Conservation (phyloP, 2,329 filamentous ascomycete genomes). For the Penicillium digitatum region DNA sequence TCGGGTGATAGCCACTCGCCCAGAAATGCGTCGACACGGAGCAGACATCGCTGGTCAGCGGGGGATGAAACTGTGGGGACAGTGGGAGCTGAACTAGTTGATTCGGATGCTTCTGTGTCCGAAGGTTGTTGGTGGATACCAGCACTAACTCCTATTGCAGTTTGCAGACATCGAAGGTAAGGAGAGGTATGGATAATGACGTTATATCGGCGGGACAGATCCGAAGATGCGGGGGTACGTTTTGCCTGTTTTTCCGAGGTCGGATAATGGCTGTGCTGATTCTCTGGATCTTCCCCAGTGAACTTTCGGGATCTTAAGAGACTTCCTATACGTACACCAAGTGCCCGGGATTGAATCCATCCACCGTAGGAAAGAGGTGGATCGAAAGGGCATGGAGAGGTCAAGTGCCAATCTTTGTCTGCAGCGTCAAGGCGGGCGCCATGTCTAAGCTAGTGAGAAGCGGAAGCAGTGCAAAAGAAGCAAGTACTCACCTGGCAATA, state of each 20-base stretch:
- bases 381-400: constrained; percentile 90
- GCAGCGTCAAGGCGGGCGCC: constrained; percentile 90
- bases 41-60: constrained; percentile 27
- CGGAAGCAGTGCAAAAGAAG: neutral
- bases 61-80: neutral
- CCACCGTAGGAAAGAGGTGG: constrained; percentile 92
- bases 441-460: constrained; percentile 61
- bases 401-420: constrained; percentile 91
- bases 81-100: neutral
- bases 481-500: constrained; percentile 38
- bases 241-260: constrained; percentile 9
- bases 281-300: constrained; percentile 10
- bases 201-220: constrained; percentile 42
- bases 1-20: constrained; percentile 93
- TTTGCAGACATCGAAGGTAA: constrained; percentile 88
- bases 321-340: constrained; percentile 78
- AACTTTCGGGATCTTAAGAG: constrained; percentile 55
- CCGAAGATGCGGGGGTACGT: constrained; percentile 11
- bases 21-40: constrained; percentile 86
- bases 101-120: constrained; percentile 17
- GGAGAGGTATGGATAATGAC: constrained; percentile 91
- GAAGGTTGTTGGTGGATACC: constrained; percentile 59
- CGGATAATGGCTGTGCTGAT: constrained; percentile 1
- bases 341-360: constrained; percentile 78
- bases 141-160: constrained; percentile 79